Evolutionary conservation across 345 rosid genomes (phyloP), one percentile per base, ranked within the genome.

Genomic region (Lepidium africanum): DNA sequence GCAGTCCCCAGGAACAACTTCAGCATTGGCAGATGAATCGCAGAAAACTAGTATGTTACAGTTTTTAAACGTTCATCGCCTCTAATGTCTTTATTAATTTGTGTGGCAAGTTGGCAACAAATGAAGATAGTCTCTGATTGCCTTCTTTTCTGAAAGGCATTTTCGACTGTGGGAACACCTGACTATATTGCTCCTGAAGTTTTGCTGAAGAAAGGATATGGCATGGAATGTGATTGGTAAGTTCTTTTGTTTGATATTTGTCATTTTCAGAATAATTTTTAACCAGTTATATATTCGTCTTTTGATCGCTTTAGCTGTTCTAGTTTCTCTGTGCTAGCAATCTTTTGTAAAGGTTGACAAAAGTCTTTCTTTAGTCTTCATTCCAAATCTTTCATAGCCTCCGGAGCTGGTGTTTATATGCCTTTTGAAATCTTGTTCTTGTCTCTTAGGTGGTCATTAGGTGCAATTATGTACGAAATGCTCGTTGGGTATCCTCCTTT

Each of bases 1-100:
- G 81, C 75, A 92, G 90, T 77, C 86, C 93, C 32, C 86, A 77
- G 23, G 96, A 92, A 78, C 98, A 90, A 81, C 93, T 90, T 84
- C 96, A 90, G 79, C 98, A 92, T 70, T 92, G 98, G 98, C 96
- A 92, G 81, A 90, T 92, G 89, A 92, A 92, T 80, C 83, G 98
- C 75, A 87, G 98, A 79, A 92, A 85, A 75, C 79, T 92, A 83
- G 98, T 92, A 82, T 21, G 87, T 42, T 39, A 30, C 43, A 39
- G 10, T 27, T 45, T 25, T 46, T 37, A 67, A 25, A 53, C 57
- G 38, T 54, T 57, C 46, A 45, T 60, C 12, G 61, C 59, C n/a
- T 46, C 58, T 52, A 52, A 43, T 51, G 35, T 35, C 56, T 36
- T 48, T 16, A 42, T 42, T 13, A 72, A 46, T 68, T 53, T 61